phyloP scores from a whole-genome alignment of 768 basidiomycete species.

The Favolaschia claudopus region DNA sequence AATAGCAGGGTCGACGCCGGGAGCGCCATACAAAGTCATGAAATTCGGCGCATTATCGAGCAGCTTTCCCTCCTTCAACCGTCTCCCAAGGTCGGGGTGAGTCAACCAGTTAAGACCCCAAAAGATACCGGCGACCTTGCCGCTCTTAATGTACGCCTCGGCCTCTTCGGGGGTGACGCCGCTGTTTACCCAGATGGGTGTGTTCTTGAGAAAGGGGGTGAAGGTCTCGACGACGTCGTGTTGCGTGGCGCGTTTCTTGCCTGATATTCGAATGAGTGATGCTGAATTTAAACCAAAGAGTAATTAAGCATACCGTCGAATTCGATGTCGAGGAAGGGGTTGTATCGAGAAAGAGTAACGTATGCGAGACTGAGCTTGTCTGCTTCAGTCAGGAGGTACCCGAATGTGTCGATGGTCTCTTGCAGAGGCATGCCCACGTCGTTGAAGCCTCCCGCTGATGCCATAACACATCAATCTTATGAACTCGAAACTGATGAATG shows the following conservation, averaged over 20 bases:
- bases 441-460: neutral
- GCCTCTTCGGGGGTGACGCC: conserved; percentile 46
- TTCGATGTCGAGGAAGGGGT: conserved; percentile 28
- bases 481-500: too few relatives aligned
- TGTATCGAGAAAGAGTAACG: conserved; percentile 40
- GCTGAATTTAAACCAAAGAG: neutral
- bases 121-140: too few relatives aligned
- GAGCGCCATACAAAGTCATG: conserved; percentile 28
- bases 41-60: conserved; percentile 29
- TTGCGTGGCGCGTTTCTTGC: conserved; percentile 41
- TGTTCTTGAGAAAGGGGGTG: conserved; percentile 41
- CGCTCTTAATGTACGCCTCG: conserved; percentile 38
- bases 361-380: conserved; percentile 32
- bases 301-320: conserved; percentile 38
- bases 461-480: neutral
- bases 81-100: conserved; percentile 38
- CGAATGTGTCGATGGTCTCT: conserved; percentile 28
- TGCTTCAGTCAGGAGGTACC: conserved; percentile 25
- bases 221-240: conserved; percentile 50
- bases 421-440: conserved; percentile 27
- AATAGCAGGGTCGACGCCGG: conserved; percentile 17
- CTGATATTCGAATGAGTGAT: too few relatives aligned
- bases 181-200: conserved; percentile 46
- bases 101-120: conserved; percentile 31
- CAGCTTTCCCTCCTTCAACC: conserved; percentile 31